These are phyloP conservation scores for Picochlorum costavermella DNA, from an alignment of 139 green algal species.

Conservation along the genomic window DNA sequence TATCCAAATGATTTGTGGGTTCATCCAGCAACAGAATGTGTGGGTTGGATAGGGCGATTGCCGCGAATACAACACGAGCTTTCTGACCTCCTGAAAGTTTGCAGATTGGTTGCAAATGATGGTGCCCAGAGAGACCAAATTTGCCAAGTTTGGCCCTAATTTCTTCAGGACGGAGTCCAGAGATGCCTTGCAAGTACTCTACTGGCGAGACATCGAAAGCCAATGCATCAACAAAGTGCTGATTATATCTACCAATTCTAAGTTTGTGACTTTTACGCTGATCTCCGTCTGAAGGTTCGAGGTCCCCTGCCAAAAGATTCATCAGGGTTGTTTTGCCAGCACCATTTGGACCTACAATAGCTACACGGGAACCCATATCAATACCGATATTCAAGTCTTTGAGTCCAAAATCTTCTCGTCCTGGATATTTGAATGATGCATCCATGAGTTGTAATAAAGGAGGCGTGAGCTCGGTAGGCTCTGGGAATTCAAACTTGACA, in stretches of 20 bases:
- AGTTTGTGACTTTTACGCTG: conserved; percentile 84
- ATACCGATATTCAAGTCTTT: conserved; percentile 93
- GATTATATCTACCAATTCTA: conserved; percentile 88
- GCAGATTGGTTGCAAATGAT: conserved; percentile 93
- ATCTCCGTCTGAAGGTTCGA: conserved; percentile 80
- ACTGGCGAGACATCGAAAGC: conserved; percentile 90
- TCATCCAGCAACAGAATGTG: conserved; percentile 92
- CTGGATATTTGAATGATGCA: conserved; percentile 93
- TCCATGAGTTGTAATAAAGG: conserved; percentile 80
- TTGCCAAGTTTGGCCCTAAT: conserved; percentile 77
- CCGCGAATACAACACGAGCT: conserved; percentile 94
- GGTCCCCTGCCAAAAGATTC: conserved; percentile 92
- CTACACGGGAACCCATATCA: conserved; percentile 92
- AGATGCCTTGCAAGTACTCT: conserved; percentile 72
- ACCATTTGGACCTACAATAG: conserved; percentile 96
- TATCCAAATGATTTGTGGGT: conserved; percentile 99
- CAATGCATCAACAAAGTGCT: conserved; percentile 98
- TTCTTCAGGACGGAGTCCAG: conserved; percentile 73
- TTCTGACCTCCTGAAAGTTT: conserved; percentile 97
- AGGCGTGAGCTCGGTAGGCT: conserved; percentile 80
- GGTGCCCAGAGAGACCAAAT: conserved; percentile 90
- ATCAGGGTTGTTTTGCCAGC: conserved; percentile 90
- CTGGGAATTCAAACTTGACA: conserved; percentile 91
- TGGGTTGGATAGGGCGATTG: conserved; percentile 74
- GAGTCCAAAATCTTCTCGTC: conserved; percentile 83